Base-by-base conservation (phyloP, 192 early-diverging fungal species). In the Linnemannia zychae region DNA sequence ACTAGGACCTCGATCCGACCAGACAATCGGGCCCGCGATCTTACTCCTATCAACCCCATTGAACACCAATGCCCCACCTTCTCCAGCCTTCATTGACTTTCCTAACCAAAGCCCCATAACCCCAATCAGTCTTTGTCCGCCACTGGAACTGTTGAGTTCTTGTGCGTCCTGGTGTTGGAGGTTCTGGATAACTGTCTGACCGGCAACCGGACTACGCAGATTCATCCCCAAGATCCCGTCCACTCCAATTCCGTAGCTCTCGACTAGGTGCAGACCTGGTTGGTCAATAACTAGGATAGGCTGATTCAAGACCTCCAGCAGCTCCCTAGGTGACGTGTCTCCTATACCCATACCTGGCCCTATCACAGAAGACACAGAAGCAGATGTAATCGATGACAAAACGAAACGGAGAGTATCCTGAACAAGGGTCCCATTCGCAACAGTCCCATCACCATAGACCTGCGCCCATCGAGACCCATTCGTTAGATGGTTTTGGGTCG, bases 141-240 rank as follows among this genome's bases (percentile, higher is more conserved):
- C 34, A 20, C 71, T 49, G 38, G 46, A 9, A 36, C 37, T 17
- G 38, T 28, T 17, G 31, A 36, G 1, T 28, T 50, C 34, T 13
- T 53, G 16, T 34, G 37, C 28, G 7, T 71, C 70, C 1, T 53
- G 17, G 6, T 17, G 33, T 46, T 76, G 83, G 16, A 79, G 68
- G 16, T 71, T 85, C 33, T 85, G 77, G 40, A 79, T 69, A 17
- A 85, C 63, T 0, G 83, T 85, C 5, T 67, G 57, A 4, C 53
- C 9, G 7, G 76, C 75, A 4, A 79, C 63, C 0, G 70, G 50
- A 22, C 77, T 76, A 0, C 38, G 48, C 1, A 79, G 74, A 20
- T 76, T 79, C 37, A 85, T n/a, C 7, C 83, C 83, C 63, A 79
- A 46, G 70, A 85, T 85, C 15, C 83, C 83, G 28, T 85, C 83